These are phyloP conservation scores for Dispira parvispora DNA, from an alignment of 192 early-diverging fungal species.

Conservation along the genomic window DNA sequence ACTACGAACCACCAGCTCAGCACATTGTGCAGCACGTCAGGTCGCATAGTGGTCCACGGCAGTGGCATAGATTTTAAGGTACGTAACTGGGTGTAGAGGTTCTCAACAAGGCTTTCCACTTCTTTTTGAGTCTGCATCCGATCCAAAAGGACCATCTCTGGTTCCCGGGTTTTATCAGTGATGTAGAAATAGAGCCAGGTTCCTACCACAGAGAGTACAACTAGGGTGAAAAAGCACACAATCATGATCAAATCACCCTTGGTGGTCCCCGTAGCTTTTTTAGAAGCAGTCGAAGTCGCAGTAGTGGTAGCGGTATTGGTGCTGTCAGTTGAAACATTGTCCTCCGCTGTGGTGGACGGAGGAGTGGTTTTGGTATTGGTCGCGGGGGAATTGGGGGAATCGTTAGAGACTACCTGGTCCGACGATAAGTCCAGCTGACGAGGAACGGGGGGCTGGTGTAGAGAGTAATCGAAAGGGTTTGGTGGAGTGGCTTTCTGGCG, in stretches of 20 bases:
- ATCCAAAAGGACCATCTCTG: conserved; percentile 30
- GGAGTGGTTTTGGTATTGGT: not conserved
- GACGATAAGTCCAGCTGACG: too few species aligned
- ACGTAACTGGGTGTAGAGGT: conserved; percentile 30
- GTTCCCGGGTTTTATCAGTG: conserved; percentile 28
- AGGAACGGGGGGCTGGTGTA: too few species aligned
- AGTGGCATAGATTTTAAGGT: conserved; percentile 29
- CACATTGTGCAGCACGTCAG: conserved; percentile 27
- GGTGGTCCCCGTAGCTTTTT: not conserved
- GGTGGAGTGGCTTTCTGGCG: too few species aligned
- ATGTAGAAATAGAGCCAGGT: conserved; percentile 34
- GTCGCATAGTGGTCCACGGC: conserved; percentile 30
- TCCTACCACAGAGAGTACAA: conserved; percentile 24
- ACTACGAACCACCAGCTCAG: conserved; percentile 30
- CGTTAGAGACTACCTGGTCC: too few species aligned
- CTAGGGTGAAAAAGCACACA: conserved; percentile 29
- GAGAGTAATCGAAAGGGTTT: too few species aligned
- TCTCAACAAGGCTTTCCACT: conserved; percentile 38
- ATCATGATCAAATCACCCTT: conserved; percentile 6
- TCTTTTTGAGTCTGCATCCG: conserved; percentile 39
- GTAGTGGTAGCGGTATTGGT: not conserved
- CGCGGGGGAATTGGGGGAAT: too few species aligned
- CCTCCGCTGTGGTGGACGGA: not conserved
- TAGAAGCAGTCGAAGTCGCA: not conserved
- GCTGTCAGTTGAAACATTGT: not conserved